Evolutionary conservation across 2,329 filamentous ascomycete species (phyloP).

Genomic region (Monosporascus sp.): DNA sequence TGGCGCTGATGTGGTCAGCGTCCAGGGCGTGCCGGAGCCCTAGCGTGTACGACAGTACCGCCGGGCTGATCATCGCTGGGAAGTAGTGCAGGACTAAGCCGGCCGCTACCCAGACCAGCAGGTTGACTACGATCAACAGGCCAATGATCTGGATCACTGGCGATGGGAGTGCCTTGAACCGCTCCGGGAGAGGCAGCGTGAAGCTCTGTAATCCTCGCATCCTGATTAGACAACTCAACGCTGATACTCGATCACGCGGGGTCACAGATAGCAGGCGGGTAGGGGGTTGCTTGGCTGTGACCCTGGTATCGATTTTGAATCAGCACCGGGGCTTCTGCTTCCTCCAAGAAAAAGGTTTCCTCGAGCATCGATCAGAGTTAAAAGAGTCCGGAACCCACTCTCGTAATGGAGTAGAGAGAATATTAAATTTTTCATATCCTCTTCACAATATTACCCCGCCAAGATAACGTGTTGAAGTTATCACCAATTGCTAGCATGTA

Average conservation of each 20-base stretch:
- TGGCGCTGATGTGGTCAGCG: conserved; percentile 83
- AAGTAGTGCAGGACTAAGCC: conserved; percentile 49
- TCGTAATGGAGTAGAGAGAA: too few relatives aligned
- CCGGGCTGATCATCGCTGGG: conserved; percentile 66
- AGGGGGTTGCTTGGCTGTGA: background rate
- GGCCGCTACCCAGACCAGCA: conserved; percentile 47
- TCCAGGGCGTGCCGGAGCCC: conserved; percentile 93
- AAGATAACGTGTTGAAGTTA: too few relatives aligned
- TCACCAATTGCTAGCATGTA: too few relatives aligned
- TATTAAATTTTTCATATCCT: too few relatives aligned
- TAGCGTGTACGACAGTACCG: conserved; percentile 80
- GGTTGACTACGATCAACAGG: conserved; percentile 45
- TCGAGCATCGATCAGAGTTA: too few relatives aligned
- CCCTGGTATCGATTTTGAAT: too few relatives aligned
- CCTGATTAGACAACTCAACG: background rate
- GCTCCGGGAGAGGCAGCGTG: conserved; percentile 11
- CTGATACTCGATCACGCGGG: too few relatives aligned
- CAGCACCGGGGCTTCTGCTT: too few relatives aligned
- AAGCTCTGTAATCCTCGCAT: conserved; percentile 10
- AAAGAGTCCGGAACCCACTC: too few relatives aligned
- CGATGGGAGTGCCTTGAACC: conserved; percentile 22
- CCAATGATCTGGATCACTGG: conserved; percentile 42
- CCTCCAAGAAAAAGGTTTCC: too few relatives aligned
- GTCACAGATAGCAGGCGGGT: background rate
- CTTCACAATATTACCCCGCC: too few relatives aligned